These are phyloP conservation scores for Eucalyptus virginea DNA, from an alignment of 345 rosid species.

Conservation along the genomic window DNA sequence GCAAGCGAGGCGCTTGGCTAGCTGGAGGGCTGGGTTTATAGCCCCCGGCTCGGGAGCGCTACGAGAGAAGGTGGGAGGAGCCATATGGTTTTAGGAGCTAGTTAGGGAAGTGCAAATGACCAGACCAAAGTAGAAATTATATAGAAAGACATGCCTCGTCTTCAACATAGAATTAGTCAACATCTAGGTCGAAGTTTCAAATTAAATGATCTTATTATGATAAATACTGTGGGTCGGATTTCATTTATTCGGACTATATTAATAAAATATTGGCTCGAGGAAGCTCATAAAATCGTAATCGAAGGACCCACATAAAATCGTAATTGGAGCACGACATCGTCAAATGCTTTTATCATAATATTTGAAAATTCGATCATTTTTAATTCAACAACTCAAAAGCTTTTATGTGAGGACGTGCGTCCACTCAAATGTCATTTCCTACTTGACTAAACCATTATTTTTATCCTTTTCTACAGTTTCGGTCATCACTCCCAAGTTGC, in stretches of 20 bases:
- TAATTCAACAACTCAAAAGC: not conserved
- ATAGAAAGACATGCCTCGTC: not conserved
- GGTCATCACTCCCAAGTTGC: not conserved
- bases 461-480: no score
- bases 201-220: not conserved
- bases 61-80: slow-evolving; percentile 21
- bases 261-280: not conserved
- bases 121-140: not conserved
- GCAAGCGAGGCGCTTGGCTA: slow-evolving; percentile 35
- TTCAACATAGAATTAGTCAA: not conserved
- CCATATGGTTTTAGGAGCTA: not conserved
- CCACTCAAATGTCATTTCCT: not conserved
- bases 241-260: no score
- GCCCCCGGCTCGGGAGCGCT: slow-evolving; percentile 36
- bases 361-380: not conserved
- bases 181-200: not conserved
- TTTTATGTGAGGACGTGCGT: not conserved
- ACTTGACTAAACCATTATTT: not conserved
- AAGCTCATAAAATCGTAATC: not conserved
- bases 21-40: slow-evolving; percentile 42
- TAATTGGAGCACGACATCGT: not conserved
- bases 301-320: not conserved
- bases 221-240: not conserved
- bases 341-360: not conserved
- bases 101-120: not conserved